Evolutionary conservation across 2,329 filamentous ascomycete species (phyloP).

Genomic region (Fusarium guadeloupense): DNA sequence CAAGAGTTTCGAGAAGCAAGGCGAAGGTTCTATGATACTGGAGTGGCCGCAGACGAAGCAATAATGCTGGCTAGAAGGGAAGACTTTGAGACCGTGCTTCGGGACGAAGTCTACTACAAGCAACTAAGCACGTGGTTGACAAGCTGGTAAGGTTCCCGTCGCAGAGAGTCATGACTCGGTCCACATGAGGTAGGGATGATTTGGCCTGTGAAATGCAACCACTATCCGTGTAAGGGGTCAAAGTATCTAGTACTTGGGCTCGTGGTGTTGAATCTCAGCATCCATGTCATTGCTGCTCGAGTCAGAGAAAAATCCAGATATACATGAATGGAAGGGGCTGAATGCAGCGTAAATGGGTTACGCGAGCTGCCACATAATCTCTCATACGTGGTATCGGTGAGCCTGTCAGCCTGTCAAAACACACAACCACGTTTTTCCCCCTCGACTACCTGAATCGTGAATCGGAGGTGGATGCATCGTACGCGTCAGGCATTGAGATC

Average conservation of each 20-base stretch:
- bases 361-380: conserved; percentile 18
- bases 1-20: conserved; percentile 25
- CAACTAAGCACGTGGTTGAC: conserved; percentile 38
- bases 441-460: conserved; percentile 28
- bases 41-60: conserved; percentile 23
- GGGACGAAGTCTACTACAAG: conserved; percentile 34
- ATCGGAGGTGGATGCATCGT: conserved; percentile 27
- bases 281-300: conserved; percentile 15
- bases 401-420: conserved; percentile 27
- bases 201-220: conserved; percentile 3
- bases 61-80: conserved; percentile 25
- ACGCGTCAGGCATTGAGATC: neutral
- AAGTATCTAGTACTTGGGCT: conserved; percentile 30
- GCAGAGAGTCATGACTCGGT: conserved; percentile 17
- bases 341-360: conserved; percentile 11
- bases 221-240: neutral
- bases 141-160: conserved; percentile 32
- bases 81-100: conserved; percentile 36
- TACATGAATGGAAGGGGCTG: conserved; percentile 15
- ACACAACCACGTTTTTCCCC: conserved; percentile 11
- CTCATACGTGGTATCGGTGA: conserved; percentile 1
- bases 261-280: neutral
- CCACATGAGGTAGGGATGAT: conserved; percentile 1
- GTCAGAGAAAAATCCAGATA: conserved; percentile 21
- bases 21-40: conserved; percentile 15